A percentile compares a stretch with the other conserved stretches of the same genome.
Evolutionary conservation across 306 rosid species (phyloP).

Genomic region (Fagus sylvatica): DNA sequence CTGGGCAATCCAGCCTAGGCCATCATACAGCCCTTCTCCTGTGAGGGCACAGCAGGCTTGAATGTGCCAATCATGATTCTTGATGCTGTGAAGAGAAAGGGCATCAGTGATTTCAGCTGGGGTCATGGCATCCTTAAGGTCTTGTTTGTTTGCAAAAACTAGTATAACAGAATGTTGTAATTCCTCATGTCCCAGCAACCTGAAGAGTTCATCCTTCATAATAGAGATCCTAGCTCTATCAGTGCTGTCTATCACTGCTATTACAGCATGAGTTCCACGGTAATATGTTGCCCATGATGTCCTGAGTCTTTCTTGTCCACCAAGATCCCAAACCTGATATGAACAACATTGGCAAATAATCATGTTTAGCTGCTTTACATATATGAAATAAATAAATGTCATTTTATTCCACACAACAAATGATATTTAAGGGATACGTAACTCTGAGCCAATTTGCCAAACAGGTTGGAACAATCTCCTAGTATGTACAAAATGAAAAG

Average conservation of each 20-base stretch:
- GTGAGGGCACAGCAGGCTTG: constrained; percentile 98
- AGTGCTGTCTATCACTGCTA: constrained; percentile 90
- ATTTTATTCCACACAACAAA: not conserved
- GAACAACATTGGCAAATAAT: constrained; percentile 10
- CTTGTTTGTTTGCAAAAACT: constrained; percentile 93
- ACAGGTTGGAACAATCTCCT: not conserved
- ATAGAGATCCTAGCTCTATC: constrained; percentile 87
- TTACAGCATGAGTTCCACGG: constrained; percentile 91
- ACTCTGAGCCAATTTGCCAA: not conserved
- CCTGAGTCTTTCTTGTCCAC: constrained; percentile 95
- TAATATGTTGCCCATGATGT: constrained; percentile 99
- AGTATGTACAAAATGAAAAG: not conserved
- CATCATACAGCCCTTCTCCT: constrained; percentile 89
- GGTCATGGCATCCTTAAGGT: constrained; percentile 97
- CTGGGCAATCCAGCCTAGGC: constrained; percentile 94
- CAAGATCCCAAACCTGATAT: constrained; percentile 96
- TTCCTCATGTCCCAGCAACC: constrained; percentile 90
- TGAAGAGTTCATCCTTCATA: constrained; percentile 96
- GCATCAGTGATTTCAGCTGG: constrained; percentile 97
- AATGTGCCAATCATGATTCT: constrained; percentile 99
- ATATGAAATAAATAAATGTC: not conserved
- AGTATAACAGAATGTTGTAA: constrained; percentile 80
- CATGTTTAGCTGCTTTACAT: constrained; percentile 3
- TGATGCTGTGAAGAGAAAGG: constrained; percentile 93
- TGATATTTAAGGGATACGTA: not conserved